Percentiles rank a stretch among this genome's conserved stretches.
Evolutionary conservation across 1,139 yeast genomes (phyloP).

Genomic region (Geotrichum carabidarum): DNA sequence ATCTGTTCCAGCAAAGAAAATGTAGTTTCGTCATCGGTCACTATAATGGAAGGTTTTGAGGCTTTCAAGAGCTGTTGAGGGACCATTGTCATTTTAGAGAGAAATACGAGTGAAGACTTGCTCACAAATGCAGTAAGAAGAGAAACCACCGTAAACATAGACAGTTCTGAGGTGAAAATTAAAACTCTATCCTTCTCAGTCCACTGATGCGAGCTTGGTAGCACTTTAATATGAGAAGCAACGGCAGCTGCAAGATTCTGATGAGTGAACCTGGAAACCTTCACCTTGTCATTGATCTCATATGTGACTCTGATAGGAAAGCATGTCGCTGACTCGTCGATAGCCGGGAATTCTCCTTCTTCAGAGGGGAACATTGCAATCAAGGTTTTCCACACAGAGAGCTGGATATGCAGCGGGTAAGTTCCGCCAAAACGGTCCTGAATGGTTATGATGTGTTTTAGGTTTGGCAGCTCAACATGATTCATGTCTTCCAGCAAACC

Average conservation of each 20-base stretch:
- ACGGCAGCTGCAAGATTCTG: slow-evolving; percentile 34
- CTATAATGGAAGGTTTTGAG: slow-evolving; percentile 29
- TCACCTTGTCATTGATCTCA: background rate
- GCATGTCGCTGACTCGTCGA: background rate
- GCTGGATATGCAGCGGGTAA: background rate
- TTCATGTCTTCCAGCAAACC: background rate
- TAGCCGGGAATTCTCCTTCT: background rate
- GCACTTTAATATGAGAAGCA: slow-evolving; percentile 36
- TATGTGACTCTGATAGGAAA: slow-evolving; percentile 3
- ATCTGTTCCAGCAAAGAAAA: slow-evolving; percentile 27
- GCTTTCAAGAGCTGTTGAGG: slow-evolving; percentile 27
- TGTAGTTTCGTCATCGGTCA: slow-evolving; percentile 33
- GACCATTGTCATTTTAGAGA: slow-evolving; percentile 27
- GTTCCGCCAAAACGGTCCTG: background rate
- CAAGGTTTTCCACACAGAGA: slow-evolving; percentile 4
- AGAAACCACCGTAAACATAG: slow-evolving; percentile 30
- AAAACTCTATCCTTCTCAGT: slow-evolving; percentile 31
- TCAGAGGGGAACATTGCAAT: background rate
- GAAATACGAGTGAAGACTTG: slow-evolving; percentile 30
- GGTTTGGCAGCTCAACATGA: slow-evolving; percentile 1
- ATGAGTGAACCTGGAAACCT: slow-evolving; percentile 23
- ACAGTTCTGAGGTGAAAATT: slow-evolving; percentile 31
- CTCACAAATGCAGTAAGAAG: slow-evolving; percentile 35
- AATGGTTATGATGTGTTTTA: slow-evolving; percentile 6
- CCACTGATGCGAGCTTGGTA: slow-evolving; percentile 35